phyloP scores from a whole-genome alignment of 2,329 filamentous ascomycete genomes.

The Aspergillus persii region DNA sequence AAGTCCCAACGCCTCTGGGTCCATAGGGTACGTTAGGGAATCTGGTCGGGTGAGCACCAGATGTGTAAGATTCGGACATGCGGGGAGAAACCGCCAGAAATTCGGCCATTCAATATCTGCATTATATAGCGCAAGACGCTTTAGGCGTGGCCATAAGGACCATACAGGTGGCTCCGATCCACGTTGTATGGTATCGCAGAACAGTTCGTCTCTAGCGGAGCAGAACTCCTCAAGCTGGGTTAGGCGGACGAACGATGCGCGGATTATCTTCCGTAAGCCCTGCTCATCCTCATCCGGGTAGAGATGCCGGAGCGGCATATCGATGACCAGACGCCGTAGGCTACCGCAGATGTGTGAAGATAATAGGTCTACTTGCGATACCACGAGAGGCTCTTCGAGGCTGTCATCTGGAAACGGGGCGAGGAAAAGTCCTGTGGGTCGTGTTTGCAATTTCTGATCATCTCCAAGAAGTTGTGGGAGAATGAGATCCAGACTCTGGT shows the following conservation, averaged over 20 bases:
- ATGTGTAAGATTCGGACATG: conserved; percentile 12
- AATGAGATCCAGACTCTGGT: not conserved
- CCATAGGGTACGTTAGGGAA: not conserved
- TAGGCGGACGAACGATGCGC: conserved; percentile 11
- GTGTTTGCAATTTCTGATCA: not conserved
- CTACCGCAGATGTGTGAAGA: not conserved
- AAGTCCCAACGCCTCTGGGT: too few species aligned
- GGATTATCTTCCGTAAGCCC: conserved; percentile 9
- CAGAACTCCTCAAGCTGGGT: conserved; percentile 13
- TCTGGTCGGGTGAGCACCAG: conserved; percentile 13
- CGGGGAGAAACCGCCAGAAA: conserved; percentile 9
- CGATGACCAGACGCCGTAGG: conserved; percentile 11
- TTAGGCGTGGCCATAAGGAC: conserved; percentile 13
- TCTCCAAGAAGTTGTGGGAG: not conserved
- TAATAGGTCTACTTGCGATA: conserved; percentile 6
- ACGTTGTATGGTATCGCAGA: conserved; percentile 1
- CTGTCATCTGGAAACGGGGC: conserved; percentile 7
- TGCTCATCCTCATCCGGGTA: conserved; percentile 9
- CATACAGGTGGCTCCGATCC: conserved; percentile 2
- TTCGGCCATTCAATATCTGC: conserved; percentile 3
- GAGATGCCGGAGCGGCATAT: conserved; percentile 12
- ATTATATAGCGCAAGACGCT: conserved; percentile 13
- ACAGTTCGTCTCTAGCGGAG: conserved; percentile 13
- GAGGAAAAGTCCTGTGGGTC: conserved; percentile 4
- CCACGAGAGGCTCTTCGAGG: conserved; percentile 5